Base-by-base conservation (phyloP, 2,329 filamentous ascomycete species). In the Aspergillus oerlinghausenensis region DNA sequence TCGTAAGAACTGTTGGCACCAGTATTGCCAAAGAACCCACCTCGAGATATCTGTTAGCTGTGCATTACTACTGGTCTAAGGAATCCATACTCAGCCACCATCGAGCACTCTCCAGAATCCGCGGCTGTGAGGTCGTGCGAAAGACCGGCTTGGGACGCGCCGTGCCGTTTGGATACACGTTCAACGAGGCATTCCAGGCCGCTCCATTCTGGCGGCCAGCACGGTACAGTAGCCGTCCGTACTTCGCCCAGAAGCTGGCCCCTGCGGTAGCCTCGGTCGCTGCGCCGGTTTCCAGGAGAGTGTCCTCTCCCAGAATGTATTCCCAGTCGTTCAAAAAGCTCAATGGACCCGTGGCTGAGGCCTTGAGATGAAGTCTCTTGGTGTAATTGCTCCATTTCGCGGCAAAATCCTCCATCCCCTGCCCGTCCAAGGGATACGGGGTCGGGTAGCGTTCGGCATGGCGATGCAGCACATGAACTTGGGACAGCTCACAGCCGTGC, bases 381-480 rank as follows among this genome's bases (percentile, higher is more conserved):
- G 76, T 77, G 63, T 76, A 80, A 55, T 80, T 80, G 23, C 63
- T 59, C 1, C 84, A 64, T 65, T 84, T 84, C 14, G 70, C 63
- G 1, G 73, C 78, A 58, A 84, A 84, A 11, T 69, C 63, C 48
- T 75, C 73, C 59, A 82, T 77, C 60, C 80, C 81, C 23, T 59
- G 62, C 1, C 79, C 81, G 60, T 84, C 82, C 58, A 82, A 74
- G 28, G 70, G 70, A 56, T 69, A 72, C 19, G 71, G 49, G 0
- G 76, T 80, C 3, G 80, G 79, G 47, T 82, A 83, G 25, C 82
- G 76, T 58, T 84, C 73, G 0, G 80, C 79, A 66, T 84, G 82
- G 28, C 82, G 76, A 63, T 84, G 81, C 17, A 85, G 73, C 5
- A 77, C 71, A 60, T 83, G 81, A 0, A 74, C 80, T 65, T 83